Evolutionary conservation across 495 filamentous ascomycete species (phyloP).

Genomic region (Saxophila tyrrhenica): DNA sequence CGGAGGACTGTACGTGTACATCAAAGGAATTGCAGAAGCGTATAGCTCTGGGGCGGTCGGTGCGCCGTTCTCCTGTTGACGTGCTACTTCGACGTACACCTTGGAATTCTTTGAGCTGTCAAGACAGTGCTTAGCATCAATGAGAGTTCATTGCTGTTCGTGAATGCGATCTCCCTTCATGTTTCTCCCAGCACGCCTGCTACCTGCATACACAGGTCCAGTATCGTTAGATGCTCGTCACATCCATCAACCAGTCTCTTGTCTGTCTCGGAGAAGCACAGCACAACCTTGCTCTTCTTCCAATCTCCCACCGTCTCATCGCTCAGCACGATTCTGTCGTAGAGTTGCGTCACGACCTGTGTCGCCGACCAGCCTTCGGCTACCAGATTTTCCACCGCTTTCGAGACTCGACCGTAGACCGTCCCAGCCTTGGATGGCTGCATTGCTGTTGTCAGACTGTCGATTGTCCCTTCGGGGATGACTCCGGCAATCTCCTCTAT

Average conservation of each 20-base stretch:
- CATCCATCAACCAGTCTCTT: constrained; percentile 95
- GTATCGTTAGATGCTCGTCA: constrained; percentile 83
- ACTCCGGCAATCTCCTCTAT: constrained; percentile 96
- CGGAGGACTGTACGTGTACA: too few species aligned
- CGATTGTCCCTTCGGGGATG: constrained; percentile 63
- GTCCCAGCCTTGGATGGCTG: constrained; percentile 52
- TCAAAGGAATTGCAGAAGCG: too few species aligned
- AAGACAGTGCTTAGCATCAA: too few species aligned
- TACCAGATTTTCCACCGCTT: constrained; percentile 75
- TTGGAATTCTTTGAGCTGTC: too few species aligned
- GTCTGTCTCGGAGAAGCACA: constrained; percentile 83
- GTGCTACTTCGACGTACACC: too few species aligned
- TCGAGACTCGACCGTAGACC: constrained; percentile 62
- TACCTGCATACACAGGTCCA: constrained; percentile 74
- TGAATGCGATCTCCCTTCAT: too few species aligned
- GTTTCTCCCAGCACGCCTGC: constrained; percentile 54
- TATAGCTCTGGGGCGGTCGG: too few species aligned
- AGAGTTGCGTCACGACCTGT: constrained; percentile 78
- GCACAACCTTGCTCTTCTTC: constrained; percentile 83
- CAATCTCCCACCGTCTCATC: constrained; percentile 71
- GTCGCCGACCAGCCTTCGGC: constrained; percentile 98
- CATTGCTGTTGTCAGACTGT: constrained; percentile 61
- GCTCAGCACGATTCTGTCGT: constrained; percentile 60
- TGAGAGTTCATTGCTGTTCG: too few species aligned
- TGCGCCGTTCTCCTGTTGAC: too few species aligned